Base-by-base conservation (phyloP, 805 yeast species). In the Metschnikowia sp. region DNA sequence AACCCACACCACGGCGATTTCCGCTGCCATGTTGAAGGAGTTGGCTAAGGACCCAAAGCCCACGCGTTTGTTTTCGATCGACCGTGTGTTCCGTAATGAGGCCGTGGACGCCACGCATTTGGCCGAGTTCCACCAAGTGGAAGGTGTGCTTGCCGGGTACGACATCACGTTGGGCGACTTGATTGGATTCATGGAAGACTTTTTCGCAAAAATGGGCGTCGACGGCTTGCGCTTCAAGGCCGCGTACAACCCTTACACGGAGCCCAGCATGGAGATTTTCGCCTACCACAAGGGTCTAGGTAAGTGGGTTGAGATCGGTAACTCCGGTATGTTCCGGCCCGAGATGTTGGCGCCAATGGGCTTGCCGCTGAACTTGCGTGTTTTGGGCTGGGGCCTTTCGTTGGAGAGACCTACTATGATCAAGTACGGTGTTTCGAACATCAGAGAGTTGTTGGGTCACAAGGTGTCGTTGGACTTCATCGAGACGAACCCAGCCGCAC, bases 291-390 rank as follows among this genome's bases (percentile, higher is more conserved):
- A 82, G 59, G 97, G 97, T 42, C 79, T 94, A 61, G 84, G 79
- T 59, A 94, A 89, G 69, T 95, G 99, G 99, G 99, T 94, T 53
- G 99, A 94, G 77, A 92, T 94, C 62, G 99, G 99, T 69, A 94
- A 94, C 78, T 90, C 97, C 15, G 99, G 99, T 69, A 86, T 94
- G 96, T 94, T 94, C 79, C 84, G 99, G 74, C 99, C 99, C 11
- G 99, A 94, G 74, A 94, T 94, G 99, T 78, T 95, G 66, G 97
- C 90, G 74, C 75, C 96, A 39, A 92, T 94, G 98, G 99, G 99
- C 32, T 79, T 94, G 63, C 99, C 99, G 50, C 84, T 84, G 75
- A 86, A 88, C 65, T 70, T 95, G 75, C 81, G 97, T 67, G 98
- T 92, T 10, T 79, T 90, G 56, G 99, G 99, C 53, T 94, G 96